Conservation (phyloP, 129 eudicot genomes). For the Tagetes patula region DNA sequence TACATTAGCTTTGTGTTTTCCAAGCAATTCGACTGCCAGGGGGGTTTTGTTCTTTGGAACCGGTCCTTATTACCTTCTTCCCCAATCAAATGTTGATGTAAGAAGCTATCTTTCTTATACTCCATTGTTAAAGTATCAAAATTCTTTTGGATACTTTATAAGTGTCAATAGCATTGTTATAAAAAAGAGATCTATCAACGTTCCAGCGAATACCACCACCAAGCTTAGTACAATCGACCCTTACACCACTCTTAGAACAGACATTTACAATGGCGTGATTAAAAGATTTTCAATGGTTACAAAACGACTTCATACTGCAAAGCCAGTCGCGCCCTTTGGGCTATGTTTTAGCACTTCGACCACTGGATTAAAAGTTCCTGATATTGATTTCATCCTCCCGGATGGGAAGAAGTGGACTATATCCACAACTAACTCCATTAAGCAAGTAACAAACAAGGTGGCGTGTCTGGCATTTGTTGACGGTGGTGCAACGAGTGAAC, state of each 20-base stretch:
- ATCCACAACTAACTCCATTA: conserved; percentile 20
- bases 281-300: conserved; percentile 14
- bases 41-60: conserved; percentile 16
- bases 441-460: conserved; percentile 15
- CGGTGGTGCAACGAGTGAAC: conserved; percentile 18
- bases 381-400: conserved; percentile 28
- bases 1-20: conserved; percentile 24
- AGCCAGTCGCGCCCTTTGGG: conserved; percentile 11
- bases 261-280: conserved; percentile 18
- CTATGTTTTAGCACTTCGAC: conserved; percentile 2
- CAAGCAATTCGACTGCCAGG: not conserved
- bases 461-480: conserved; percentile 27
- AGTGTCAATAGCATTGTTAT: conserved; percentile 1
- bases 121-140: conserved; percentile 16
- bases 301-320: not conserved
- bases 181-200: conserved; percentile 6
- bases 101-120: conserved; percentile 27
- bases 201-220: conserved; percentile 12
- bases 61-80: conserved; percentile 23
- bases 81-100: conserved; percentile 11
- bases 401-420: conserved; percentile 27
- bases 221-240: conserved; percentile 27
- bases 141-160: conserved; percentile 22
- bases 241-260: conserved; percentile 22
- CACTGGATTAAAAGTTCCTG: conserved; percentile 25